Conservation (phyloP, 768 basidiomycete species). For the Candolleomyces eurysporus region DNA sequence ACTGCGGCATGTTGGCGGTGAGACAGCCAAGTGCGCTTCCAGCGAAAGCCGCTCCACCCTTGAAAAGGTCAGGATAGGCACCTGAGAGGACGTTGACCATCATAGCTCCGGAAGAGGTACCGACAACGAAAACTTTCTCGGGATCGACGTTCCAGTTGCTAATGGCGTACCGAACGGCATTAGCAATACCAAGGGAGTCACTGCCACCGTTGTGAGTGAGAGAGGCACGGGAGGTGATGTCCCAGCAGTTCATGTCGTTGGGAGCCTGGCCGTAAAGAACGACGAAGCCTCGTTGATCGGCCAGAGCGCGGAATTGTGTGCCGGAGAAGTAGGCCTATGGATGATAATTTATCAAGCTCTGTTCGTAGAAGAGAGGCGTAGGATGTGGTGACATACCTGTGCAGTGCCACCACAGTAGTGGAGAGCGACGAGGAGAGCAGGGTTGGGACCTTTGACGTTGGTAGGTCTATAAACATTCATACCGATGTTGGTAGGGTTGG, state of each 20-base stretch:
- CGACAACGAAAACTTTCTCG: constrained; percentile 48
- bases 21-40: constrained; percentile 59
- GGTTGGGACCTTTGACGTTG: constrained; percentile 26
- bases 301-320: constrained; percentile 46
- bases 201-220: constrained; percentile 54
- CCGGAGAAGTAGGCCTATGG: constrained; percentile 39
- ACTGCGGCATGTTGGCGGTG: constrained; percentile 31
- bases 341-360: neutral
- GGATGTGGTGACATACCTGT: constrained; percentile 21
- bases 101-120: constrained; percentile 55
- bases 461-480: constrained; percentile 46
- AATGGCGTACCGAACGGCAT: constrained; percentile 45
- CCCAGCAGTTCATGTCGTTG: constrained; percentile 48
- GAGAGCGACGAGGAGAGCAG: constrained; percentile 50
- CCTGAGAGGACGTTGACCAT: constrained; percentile 58
- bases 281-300: constrained; percentile 50
- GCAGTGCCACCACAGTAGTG: constrained; percentile 53
- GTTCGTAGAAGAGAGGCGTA: neutral
- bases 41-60: constrained; percentile 46
- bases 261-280: constrained; percentile 49
- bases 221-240: constrained; percentile 45
- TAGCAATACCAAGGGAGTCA: constrained; percentile 52
- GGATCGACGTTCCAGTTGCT: constrained; percentile 44
- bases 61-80: constrained; percentile 55
- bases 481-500: constrained; percentile 50